A percentile compares a stretch with the other conserved stretches of the same genome.
Conservation (phyloP, 352 stramenopile genomes). For the Phytophthora pisi region DNA sequence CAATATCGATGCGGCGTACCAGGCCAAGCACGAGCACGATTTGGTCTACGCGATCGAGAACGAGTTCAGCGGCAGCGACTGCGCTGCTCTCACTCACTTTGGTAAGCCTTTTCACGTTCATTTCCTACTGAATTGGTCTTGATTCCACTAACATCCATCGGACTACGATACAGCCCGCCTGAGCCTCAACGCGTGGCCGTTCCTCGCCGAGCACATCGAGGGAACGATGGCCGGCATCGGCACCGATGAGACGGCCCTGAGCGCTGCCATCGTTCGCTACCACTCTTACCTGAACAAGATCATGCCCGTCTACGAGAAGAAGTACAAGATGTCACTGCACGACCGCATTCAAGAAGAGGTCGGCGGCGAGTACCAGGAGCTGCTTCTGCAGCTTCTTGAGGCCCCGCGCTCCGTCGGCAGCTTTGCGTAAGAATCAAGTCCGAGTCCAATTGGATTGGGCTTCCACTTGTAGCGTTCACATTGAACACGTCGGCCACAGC, state of each 20-base stretch:
- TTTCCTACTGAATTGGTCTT: background rate
- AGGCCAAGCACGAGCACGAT: constrained; percentile 62
- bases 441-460: background rate
- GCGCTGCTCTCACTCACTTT: constrained; percentile 60
- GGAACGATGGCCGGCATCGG: constrained; percentile 69
- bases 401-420: constrained; percentile 40
- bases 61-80: constrained; percentile 70
- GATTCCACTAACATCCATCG: background rate
- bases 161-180: constrained; percentile 40
- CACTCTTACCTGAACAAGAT: constrained; percentile 64
- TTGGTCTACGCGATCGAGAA: constrained; percentile 62
- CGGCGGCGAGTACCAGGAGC: constrained; percentile 62
- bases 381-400: constrained; percentile 66
- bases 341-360: constrained; percentile 64
- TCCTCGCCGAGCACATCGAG: constrained; percentile 69
- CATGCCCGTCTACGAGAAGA: constrained; percentile 54
- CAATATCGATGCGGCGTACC: constrained; percentile 64
- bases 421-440: constrained; percentile 30
- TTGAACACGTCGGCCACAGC: background rate
- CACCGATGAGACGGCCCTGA: constrained; percentile 73
- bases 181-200: constrained; percentile 59
- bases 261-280: constrained; percentile 71
- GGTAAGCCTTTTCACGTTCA: constrained; percentile 19
- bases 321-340: constrained; percentile 65
- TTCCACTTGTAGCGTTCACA: background rate